These are phyloP conservation scores for Apiotrichum siamense DNA, from an alignment of 1,284 basidiomycete species.

Conservation along the genomic window DNA sequence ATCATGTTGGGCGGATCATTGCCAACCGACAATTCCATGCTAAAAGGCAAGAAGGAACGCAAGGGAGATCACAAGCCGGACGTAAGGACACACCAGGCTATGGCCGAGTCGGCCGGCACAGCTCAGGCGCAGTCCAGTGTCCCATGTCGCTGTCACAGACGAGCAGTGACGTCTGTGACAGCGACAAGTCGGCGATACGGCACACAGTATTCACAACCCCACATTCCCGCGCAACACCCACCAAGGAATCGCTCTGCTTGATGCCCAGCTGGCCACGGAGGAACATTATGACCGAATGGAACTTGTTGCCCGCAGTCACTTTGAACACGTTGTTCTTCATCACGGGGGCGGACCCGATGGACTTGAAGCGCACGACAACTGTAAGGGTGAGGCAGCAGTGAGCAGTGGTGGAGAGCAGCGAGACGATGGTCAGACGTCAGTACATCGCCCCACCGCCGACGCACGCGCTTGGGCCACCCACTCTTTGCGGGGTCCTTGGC, in stretches of 20 bases:
- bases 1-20: no score
- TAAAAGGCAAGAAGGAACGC: no score
- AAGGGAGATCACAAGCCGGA: no score
- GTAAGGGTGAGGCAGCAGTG: background rate
- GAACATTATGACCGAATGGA: conserved; percentile 93
- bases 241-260: conserved; percentile 80
- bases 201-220: background rate
- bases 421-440: background rate
- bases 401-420: background rate
- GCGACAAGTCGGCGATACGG: no score
- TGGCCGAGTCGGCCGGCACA: no score
- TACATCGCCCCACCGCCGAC: background rate
- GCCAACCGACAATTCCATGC: no score
- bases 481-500: conserved; percentile 76
- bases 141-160: no score
- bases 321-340: conserved; percentile 99
- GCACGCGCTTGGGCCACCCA: conserved; percentile 38
- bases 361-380: conserved; percentile 98
- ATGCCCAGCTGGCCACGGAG: conserved; percentile 82
- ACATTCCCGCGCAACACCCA: conserved; percentile 49
- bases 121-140: no score
- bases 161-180: no score
- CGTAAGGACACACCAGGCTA: no score
- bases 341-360: conserved; percentile 95
- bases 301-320: conserved; percentile 88